Evolutionary conservation across 192 early-diverging fungal genomes (phyloP).

Genomic region (Coemansia reversa): DNA sequence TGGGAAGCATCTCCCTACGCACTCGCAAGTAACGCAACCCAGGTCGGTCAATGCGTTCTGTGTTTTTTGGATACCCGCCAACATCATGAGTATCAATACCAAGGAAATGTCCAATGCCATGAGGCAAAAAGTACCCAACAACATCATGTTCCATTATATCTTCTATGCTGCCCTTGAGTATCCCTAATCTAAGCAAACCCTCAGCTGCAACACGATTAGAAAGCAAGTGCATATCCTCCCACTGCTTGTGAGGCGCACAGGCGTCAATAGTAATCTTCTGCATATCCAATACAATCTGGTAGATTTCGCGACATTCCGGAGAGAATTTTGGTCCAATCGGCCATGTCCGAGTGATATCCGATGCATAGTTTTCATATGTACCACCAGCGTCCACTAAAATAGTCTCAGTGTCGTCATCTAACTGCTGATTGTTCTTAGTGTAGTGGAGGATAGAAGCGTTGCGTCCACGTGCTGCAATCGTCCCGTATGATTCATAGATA

Average conservation of each 20-base stretch:
- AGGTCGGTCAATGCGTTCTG: slow-evolving; percentile 65
- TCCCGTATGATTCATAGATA: slow-evolving; percentile 78
- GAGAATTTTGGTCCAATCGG: slow-evolving; percentile 77
- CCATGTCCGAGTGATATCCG: slow-evolving; percentile 88
- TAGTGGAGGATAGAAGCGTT: slow-evolving; percentile 84
- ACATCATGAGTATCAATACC: slow-evolving; percentile 92
- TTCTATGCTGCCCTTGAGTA: slow-evolving; percentile 64
- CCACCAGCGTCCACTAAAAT: slow-evolving; percentile 87
- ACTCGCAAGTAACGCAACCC: slow-evolving; percentile 76
- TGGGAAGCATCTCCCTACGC: slow-evolving; percentile 67
- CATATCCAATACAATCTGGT: slow-evolving; percentile 79
- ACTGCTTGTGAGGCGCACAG: slow-evolving; percentile 72
- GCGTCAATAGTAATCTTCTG: slow-evolving; percentile 69
- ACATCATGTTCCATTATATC: slow-evolving; percentile 67
- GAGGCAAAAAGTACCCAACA: slow-evolving; percentile 83
- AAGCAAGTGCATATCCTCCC: slow-evolving; percentile 80
- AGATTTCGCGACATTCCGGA: slow-evolving; percentile 68
- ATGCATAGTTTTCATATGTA: slow-evolving; percentile 76
- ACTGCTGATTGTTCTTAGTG: slow-evolving; percentile 65
- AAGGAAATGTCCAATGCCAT: slow-evolving; percentile 85
- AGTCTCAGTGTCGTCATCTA: slow-evolving; percentile 56
- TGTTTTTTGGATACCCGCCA: slow-evolving; percentile 70
- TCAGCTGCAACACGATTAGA: slow-evolving; percentile 69
- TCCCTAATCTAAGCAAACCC: slow-evolving; percentile 59
- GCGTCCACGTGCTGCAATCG: slow-evolving; percentile 77